Conservation (phyloP, 805 yeast genomes). For the Starmerella vaccinii region DNA sequence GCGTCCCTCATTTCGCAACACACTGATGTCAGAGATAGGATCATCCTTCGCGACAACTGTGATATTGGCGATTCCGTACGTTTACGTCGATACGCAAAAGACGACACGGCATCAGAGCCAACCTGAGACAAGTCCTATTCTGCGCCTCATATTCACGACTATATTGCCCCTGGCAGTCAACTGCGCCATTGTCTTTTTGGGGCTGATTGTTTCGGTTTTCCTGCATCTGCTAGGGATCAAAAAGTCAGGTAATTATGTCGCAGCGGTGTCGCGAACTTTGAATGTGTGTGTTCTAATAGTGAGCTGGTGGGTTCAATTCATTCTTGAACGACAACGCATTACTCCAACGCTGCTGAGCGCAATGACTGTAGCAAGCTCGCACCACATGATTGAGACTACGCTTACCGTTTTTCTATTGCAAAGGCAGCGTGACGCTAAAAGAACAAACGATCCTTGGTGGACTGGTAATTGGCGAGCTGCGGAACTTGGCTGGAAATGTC, state of each 20-base stretch:
- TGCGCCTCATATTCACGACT: constrained; percentile 40
- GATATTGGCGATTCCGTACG: constrained; percentile 50
- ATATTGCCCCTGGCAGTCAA: constrained; percentile 23
- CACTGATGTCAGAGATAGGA: constrained; percentile 57
- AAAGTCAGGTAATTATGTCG: constrained; percentile 29
- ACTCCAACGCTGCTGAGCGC: constrained; percentile 51
- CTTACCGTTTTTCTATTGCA: constrained; percentile 44
- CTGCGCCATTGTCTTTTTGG: constrained; percentile 21
- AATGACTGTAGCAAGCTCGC: constrained; percentile 46
- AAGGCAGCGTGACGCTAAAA: constrained; percentile 41
- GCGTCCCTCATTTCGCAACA: constrained; percentile 60
- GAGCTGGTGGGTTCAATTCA: constrained; percentile 54
- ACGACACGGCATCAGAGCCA: constrained; percentile 42
- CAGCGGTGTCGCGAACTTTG: constrained; percentile 45
- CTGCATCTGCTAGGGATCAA: neutral
- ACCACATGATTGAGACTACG: constrained; percentile 46
- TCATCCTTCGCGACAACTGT: constrained; percentile 49
- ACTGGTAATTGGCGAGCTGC: constrained; percentile 40
- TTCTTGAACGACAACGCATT: constrained; percentile 58
- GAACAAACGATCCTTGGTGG: constrained; percentile 68
- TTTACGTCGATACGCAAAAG: constrained; percentile 63
- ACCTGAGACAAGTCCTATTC: constrained; percentile 34
- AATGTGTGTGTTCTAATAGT: constrained; percentile 45
- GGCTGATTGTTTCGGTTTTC: constrained; percentile 21
- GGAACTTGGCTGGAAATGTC: constrained; percentile 71